Evolutionary conservation across 805 yeast species (phyloP).

Genomic region (Teunomyces panamensis): DNA sequence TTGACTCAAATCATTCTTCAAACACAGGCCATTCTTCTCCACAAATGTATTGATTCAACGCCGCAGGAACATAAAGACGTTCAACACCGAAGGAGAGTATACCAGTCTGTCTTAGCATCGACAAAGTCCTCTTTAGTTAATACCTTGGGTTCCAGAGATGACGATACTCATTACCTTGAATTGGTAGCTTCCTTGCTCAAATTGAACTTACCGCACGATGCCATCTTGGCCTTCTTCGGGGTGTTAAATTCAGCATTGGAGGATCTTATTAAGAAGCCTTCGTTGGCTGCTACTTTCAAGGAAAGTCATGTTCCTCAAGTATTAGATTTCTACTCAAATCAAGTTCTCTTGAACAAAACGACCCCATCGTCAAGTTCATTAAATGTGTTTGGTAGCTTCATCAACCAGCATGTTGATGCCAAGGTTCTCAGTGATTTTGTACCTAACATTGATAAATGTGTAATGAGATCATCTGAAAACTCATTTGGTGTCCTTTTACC

Average conservation of each 20-base stretch:
- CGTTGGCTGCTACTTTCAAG: constrained; percentile 12
- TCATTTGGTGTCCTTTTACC: constrained; percentile 58
- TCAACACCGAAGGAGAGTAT: constrained; percentile 20
- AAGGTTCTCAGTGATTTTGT: constrained; percentile 28
- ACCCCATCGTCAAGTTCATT: constrained; percentile 36
- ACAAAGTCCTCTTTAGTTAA: constrained; percentile 22
- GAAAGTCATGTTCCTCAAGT: constrained; percentile 7
- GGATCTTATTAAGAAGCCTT: constrained; percentile 26
- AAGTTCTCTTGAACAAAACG: constrained; percentile 45
- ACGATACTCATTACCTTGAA: neutral
- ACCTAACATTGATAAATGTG: constrained; percentile 69
- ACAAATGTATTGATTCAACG: constrained; percentile 15
- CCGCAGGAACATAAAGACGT: constrained; percentile 9
- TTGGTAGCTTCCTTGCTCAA: neutral
- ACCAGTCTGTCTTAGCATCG: constrained; percentile 26
- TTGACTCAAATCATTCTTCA: constrained; percentile 22
- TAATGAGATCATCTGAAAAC: constrained; percentile 74
- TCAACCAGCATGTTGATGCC: constrained; percentile 40
- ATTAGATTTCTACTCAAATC: constrained; percentile 28
- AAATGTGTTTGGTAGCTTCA: constrained; percentile 42
- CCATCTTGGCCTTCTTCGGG: constrained; percentile 20
- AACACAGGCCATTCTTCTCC: constrained; percentile 37
- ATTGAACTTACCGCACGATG: constrained; percentile 6
- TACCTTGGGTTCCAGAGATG: constrained; percentile 4
- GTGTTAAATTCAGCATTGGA: constrained; percentile 20